A percentile compares a stretch with the other conserved stretches of the same genome.
Conservation (phyloP, 768 basidiomycete species). For the Rickenella mellea region DNA sequence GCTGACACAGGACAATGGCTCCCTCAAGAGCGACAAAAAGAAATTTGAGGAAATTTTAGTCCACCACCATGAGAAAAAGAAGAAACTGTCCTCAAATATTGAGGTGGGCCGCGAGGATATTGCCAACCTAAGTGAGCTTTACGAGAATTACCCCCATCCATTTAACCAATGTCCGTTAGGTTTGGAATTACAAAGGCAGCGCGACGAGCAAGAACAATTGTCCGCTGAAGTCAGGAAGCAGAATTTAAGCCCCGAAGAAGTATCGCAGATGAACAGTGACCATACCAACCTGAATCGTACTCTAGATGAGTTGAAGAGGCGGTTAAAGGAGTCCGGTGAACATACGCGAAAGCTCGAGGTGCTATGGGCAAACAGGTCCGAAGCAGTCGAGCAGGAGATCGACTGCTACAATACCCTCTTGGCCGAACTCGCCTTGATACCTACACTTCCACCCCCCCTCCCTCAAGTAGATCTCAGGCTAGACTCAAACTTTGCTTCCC, state of each 20-base stretch:
- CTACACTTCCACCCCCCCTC: conserved; percentile 62
- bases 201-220: conserved; percentile 54
- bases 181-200: conserved; percentile 51
- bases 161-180: conserved; percentile 32
- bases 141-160: neutral
- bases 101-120: conserved; percentile 60
- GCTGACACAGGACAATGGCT: conserved; percentile 50
- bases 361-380: conserved; percentile 66
- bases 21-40: conserved; percentile 62
- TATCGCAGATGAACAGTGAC: conserved; percentile 83
- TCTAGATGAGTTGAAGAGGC: conserved; percentile 68
- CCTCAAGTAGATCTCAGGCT: conserved; percentile 68
- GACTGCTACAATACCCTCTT: conserved; percentile 71
- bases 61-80: conserved; percentile 59
- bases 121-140: conserved; percentile 36
- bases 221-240: conserved; percentile 68
- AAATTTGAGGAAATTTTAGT: conserved; percentile 72
- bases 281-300: conserved; percentile 68
- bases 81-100: conserved; percentile 58
- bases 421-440: conserved; percentile 67
- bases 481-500: conserved; percentile 69
- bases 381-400: conserved; percentile 74
- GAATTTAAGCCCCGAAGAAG: conserved; percentile 87
- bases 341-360: conserved; percentile 76
- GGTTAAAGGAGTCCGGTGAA: conserved; percentile 66